A percentile compares a stretch with the other conserved stretches of the same genome.
Conservation (phyloP, 768 basidiomycete species). For the Russula griseocarnosa region DNA sequence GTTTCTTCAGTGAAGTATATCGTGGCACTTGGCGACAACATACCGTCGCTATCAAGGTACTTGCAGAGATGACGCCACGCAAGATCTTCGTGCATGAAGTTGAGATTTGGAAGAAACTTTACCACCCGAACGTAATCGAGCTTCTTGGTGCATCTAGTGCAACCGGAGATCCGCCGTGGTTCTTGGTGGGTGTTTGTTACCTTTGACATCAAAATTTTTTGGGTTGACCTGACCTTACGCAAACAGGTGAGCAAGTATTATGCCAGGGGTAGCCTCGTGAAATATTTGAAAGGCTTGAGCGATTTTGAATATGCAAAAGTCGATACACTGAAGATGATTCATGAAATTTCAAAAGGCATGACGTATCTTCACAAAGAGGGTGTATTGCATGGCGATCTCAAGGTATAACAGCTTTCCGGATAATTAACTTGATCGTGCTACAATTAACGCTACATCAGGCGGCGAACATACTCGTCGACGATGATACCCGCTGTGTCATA, state of each 20-base stretch:
- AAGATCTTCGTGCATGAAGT: slow-evolving; percentile 67
- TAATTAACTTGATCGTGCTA: not conserved
- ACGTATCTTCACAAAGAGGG: slow-evolving; percentile 66
- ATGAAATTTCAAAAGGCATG: slow-evolving; percentile 79
- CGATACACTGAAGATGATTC: slow-evolving; percentile 57
- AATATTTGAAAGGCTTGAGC: slow-evolving; percentile 45
- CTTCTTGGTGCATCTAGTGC: slow-evolving; percentile 77
- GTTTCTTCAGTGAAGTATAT: slow-evolving; percentile 76
- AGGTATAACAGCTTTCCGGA: slow-evolving; percentile 43
- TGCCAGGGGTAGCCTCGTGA: slow-evolving; percentile 58
- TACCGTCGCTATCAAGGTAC: slow-evolving; percentile 68
- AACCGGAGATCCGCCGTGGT: slow-evolving; percentile 66
- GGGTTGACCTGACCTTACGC: not conserved
- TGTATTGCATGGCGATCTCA: slow-evolving; percentile 77
- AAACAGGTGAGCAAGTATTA: slow-evolving; percentile 61
- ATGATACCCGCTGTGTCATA: slow-evolving; percentile 62
- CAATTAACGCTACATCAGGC: slow-evolving; percentile 40
- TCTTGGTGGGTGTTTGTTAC: slow-evolving; percentile 39
- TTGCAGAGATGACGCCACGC: slow-evolving; percentile 56
- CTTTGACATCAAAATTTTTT: slow-evolving; percentile 22
- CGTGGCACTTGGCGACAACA: slow-evolving; percentile 66
- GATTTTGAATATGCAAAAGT: slow-evolving; percentile 34
- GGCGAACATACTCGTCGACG: slow-evolving; percentile 72
- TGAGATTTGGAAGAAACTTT: slow-evolving; percentile 65
- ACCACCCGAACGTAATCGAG: slow-evolving; percentile 65